Evolutionary conservation across 2,329 filamentous ascomycete species (phyloP).

Genomic region (Cucurbitaria berberidis): DNA sequence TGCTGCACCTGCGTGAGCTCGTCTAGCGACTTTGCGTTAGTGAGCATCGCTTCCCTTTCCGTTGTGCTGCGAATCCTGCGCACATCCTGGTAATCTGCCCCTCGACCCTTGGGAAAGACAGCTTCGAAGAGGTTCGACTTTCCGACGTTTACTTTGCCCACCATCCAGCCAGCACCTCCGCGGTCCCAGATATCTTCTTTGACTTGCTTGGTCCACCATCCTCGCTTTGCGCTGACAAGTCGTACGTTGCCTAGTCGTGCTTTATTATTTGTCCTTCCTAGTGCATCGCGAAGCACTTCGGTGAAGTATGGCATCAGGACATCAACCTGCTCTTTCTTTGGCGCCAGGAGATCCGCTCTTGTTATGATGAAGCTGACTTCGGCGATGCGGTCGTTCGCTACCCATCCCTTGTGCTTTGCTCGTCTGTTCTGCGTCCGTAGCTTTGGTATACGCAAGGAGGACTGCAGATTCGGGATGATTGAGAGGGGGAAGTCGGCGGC

Average conservation of each 20-base stretch:
- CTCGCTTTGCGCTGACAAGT: constrained; percentile 83
- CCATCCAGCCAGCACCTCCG: constrained; percentile 90
- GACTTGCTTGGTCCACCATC: constrained; percentile 89
- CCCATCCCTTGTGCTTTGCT: constrained; percentile 70
- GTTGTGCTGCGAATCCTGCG: constrained; percentile 44
- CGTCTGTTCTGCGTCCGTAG: constrained; percentile 82
- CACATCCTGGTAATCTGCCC: constrained; percentile 44
- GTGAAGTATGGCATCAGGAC: constrained; percentile 83
- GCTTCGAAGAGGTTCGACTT: constrained; percentile 91
- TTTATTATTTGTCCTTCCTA: constrained; percentile 70
- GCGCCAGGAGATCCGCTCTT: constrained; percentile 82
- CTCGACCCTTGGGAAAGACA: constrained; percentile 76
- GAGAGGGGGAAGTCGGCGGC: constrained; percentile 98
- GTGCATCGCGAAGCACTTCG: constrained; percentile 75
- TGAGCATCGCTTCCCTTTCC: constrained; percentile 42
- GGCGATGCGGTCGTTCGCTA: constrained; percentile 67
- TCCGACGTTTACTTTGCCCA: constrained; percentile 97
- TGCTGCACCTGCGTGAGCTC: constrained; percentile 34
- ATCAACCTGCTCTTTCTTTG: constrained; percentile 83
- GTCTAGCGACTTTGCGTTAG: constrained; percentile 32
- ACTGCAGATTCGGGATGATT: constrained; percentile 76
- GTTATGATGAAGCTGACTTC: constrained; percentile 93
- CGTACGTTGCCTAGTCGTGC: constrained; percentile 86
- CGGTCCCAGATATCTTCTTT: constrained; percentile 85
- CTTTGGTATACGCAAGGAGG: constrained; percentile 72